phyloP scores from a whole-genome alignment of 352 stramenopile genomes.

The Pythium periplocum region DNA sequence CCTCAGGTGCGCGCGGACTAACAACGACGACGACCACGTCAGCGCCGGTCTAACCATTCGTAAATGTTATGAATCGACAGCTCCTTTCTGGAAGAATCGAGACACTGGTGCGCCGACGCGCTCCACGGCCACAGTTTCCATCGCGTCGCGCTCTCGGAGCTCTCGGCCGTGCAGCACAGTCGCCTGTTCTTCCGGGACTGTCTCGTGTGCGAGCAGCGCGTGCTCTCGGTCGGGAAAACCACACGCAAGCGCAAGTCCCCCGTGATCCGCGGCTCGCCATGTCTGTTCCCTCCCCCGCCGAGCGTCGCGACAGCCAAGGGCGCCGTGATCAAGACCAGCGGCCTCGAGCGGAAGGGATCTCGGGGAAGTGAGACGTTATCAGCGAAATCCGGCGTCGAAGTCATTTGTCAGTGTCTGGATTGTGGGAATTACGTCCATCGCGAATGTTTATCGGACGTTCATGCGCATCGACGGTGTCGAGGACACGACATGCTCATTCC shows the following conservation, averaged over 20 bases:
- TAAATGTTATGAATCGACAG: background rate
- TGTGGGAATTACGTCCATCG: slow-evolving; percentile 53
- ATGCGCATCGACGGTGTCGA: slow-evolving; percentile 42
- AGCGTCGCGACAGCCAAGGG: background rate
- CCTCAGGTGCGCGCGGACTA: slow-evolving; percentile 6
- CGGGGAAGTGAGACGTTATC: background rate
- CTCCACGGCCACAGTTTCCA: slow-evolving; percentile 60
- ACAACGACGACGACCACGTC: too few species aligned
- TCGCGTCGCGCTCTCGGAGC: slow-evolving; percentile 17
- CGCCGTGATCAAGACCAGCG: slow-evolving; percentile 4
- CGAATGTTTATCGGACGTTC: slow-evolving; percentile 42
- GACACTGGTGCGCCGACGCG: slow-evolving; percentile 23
- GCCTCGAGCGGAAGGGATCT: background rate
- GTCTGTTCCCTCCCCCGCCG: background rate
- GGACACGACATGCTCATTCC: slow-evolving; percentile 27
- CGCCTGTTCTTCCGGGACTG: slow-evolving; percentile 63
- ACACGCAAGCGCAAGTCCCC: slow-evolving; percentile 1
- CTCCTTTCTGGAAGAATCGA: slow-evolving; percentile 8
- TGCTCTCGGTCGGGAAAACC: slow-evolving; percentile 29
- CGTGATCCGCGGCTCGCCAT: background rate
- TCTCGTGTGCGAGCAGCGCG: slow-evolving; percentile 40
- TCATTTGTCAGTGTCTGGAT: slow-evolving; percentile 48
- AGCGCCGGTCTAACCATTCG: background rate
- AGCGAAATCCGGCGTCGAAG: background rate
- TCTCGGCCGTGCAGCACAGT: slow-evolving; percentile 47